Conservation (phyloP, 495 filamentous ascomycete genomes). For the Polyplosphaeria fusca region DNA sequence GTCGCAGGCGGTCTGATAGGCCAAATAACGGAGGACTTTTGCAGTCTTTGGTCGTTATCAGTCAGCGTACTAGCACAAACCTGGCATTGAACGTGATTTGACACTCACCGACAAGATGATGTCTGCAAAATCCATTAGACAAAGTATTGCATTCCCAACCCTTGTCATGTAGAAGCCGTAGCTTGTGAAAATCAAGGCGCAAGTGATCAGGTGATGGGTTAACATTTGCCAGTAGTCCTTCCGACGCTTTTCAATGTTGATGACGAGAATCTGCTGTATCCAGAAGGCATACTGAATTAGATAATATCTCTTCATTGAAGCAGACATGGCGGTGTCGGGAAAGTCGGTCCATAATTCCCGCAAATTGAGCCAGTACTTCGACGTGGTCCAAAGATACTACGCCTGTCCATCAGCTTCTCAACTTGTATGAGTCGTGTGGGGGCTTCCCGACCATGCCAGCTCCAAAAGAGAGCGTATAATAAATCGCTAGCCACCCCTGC, state of each 20-base stretch:
- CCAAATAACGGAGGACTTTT: background rate
- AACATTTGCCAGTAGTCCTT: constrained; percentile 97
- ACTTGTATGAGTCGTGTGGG: background rate
- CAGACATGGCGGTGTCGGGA: constrained; percentile 67
- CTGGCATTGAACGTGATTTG: constrained; percentile 56
- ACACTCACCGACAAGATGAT: constrained; percentile 73
- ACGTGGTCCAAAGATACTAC: constrained; percentile 74
- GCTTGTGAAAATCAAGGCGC: constrained; percentile 67
- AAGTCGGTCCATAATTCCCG: constrained; percentile 75
- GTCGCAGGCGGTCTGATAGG: constrained; percentile 71
- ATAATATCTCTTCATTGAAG: constrained; percentile 47
- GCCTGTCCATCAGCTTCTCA: background rate
- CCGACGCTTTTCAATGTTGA: constrained; percentile 84
- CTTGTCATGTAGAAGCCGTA: constrained; percentile 79
- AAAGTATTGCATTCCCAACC: constrained; percentile 82
- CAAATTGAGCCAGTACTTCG: constrained; percentile 74
- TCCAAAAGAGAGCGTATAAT: constrained; percentile 72
- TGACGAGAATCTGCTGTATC: constrained; percentile 45
- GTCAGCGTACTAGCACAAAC: no score
- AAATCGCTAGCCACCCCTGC: constrained; percentile 82
- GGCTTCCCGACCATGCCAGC: constrained; percentile 75
- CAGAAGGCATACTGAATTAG: background rate
- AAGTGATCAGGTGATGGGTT: constrained; percentile 86
- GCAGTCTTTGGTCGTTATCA: constrained; percentile 39
- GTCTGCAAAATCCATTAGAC: constrained; percentile 90